A percentile compares a stretch with the other conserved stretches of the same genome.
phyloP scores from a whole-genome alignment of 305 asterid genomes.

The Plantago lanceolata region DNA sequence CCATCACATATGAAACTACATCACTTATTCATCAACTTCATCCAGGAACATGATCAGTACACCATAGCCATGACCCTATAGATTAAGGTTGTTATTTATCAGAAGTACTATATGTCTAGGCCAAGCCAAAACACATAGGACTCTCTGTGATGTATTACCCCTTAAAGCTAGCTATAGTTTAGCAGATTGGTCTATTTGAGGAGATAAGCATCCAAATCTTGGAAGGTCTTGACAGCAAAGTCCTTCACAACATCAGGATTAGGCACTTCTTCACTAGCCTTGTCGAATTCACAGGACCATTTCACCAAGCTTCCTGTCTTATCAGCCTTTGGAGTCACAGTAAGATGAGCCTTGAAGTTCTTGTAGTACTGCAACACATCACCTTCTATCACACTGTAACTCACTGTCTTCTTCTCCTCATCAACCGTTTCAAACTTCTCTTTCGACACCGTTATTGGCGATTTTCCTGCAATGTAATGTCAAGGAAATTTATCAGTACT shows the following conservation, averaged over 20 bases:
- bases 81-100: conserved; percentile 5
- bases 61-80: not conserved
- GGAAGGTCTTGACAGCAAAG: conserved; percentile 36
- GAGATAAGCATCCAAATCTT: conserved; percentile 45
- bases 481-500: not conserved
- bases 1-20: not conserved
- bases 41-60: not conserved
- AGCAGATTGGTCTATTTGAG: conserved; percentile 4
- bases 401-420: conserved; percentile 30
- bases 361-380: conserved; percentile 42
- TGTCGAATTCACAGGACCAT: conserved; percentile 38
- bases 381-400: conserved; percentile 36
- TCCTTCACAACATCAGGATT: conserved; percentile 36
- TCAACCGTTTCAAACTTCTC: conserved; percentile 46
- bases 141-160: no score
- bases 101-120: not conserved
- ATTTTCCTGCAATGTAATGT: conserved; percentile 21
- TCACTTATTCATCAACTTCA: not conserved
- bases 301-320: conserved; percentile 33
- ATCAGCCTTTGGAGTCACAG: conserved; percentile 30
- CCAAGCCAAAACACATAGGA: not conserved
- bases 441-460: conserved; percentile 23
- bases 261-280: conserved; percentile 39
- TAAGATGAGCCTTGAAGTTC: conserved; percentile 30
- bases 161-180: no score